These are phyloP conservation scores for Fusarium setosum DNA, from an alignment of 2,329 filamentous ascomycete species.

Conservation along the genomic window DNA sequence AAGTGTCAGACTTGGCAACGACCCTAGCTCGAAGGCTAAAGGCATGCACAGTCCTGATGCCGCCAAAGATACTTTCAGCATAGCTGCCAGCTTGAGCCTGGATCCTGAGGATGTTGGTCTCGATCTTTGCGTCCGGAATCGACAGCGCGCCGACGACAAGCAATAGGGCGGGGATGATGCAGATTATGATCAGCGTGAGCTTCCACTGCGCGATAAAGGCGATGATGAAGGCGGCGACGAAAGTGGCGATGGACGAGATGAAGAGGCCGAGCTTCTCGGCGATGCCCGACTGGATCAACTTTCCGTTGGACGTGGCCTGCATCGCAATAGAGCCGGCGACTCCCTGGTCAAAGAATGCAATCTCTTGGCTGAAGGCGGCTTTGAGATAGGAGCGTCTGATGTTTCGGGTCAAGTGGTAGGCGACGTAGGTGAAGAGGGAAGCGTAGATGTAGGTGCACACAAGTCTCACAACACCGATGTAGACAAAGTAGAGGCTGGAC, in stretches of 20 bases:
- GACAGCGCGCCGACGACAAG: slow-evolving; percentile 41
- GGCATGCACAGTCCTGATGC: slow-evolving; percentile 52
- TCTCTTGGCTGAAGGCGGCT: slow-evolving; percentile 58
- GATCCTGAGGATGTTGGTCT: slow-evolving; percentile 44
- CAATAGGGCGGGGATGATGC: slow-evolving; percentile 39
- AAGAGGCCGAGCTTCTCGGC: slow-evolving; percentile 28
- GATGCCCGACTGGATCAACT: slow-evolving; percentile 31
- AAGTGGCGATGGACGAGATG: slow-evolving; percentile 49
- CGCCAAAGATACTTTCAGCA: slow-evolving; percentile 47
- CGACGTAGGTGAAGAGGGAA: slow-evolving; percentile 57
- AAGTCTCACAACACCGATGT: slow-evolving; percentile 66
- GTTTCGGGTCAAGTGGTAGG: slow-evolving; percentile 59
- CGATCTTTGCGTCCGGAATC: slow-evolving; percentile 32
- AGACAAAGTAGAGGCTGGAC: slow-evolving; percentile 63
- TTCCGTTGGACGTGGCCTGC: slow-evolving; percentile 48
- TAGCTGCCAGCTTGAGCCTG: slow-evolving; percentile 45
- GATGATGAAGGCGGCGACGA: slow-evolving; percentile 49
- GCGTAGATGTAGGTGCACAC: slow-evolving; percentile 57
- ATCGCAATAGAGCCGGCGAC: slow-evolving; percentile 43
- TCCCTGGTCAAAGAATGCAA: slow-evolving; percentile 48
- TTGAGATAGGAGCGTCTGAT: slow-evolving; percentile 60
- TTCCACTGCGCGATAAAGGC: slow-evolving; percentile 54
- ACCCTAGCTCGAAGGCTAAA: slow-evolving; percentile 52
- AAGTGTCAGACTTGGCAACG: slow-evolving; percentile 48
- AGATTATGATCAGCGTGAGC: slow-evolving; percentile 51